Percentiles rank a stretch among this genome's conserved stretches.
Conservation (phyloP, 441 rosid species). For the Isatis lusitanica region DNA sequence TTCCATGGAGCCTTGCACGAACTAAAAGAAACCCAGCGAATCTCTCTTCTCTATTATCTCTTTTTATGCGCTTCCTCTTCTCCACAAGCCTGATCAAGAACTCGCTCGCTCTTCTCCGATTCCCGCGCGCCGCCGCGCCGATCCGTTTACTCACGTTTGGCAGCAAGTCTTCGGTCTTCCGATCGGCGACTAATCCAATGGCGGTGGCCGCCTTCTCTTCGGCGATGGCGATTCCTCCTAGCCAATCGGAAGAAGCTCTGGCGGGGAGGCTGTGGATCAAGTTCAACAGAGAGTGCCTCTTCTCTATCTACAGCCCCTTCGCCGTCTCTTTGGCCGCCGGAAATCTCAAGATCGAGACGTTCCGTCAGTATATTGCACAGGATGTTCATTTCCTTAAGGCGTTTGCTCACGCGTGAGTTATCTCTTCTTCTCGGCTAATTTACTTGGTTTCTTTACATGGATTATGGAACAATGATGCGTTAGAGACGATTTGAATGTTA, state of each 20-base stretch:
- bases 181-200: slow-evolving; percentile 32
- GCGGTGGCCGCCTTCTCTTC: slow-evolving; percentile 30
- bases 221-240: slow-evolving; percentile 27
- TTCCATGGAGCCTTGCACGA: neutral
- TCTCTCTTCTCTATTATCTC: neutral
- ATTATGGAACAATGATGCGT: neutral
- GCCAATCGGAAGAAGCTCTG: slow-evolving; percentile 51
- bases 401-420: slow-evolving; percentile 80
- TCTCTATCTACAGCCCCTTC: slow-evolving; percentile 54
- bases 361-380: slow-evolving; percentile 81
- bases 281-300: slow-evolving; percentile 56
- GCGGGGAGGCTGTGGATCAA: slow-evolving; percentile 76
- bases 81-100: slow-evolving; percentile 15
- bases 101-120: slow-evolving; percentile 24
- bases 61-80: slow-evolving; percentile 33
- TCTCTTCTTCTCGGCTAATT: neutral
- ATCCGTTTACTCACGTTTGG: slow-evolving; percentile 10
- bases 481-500: neutral
- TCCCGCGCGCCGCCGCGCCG: slow-evolving; percentile 16
- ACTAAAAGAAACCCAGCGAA: neutral
- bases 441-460: neutral
- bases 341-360: slow-evolving; percentile 67
- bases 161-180: slow-evolving; percentile 26
- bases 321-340: slow-evolving; percentile 80
- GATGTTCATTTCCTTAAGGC: slow-evolving; percentile 85